A percentile compares a stretch with the other conserved stretches of the same genome.
Conservation (phyloP, 2,329 filamentous ascomycete species). For the Penicillium expansum region DNA sequence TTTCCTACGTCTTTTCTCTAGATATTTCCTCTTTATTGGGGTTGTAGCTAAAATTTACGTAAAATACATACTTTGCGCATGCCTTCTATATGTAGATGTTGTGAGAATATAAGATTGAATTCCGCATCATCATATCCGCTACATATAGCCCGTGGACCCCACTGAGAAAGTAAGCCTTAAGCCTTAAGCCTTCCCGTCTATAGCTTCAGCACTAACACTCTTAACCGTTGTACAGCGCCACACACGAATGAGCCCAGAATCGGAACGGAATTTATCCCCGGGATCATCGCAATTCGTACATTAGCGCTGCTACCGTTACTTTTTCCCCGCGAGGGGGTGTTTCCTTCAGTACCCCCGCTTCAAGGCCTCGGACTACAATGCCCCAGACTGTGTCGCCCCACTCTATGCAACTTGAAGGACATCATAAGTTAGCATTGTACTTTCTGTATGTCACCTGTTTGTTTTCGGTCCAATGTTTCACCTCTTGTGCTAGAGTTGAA, state of each 20-base stretch:
- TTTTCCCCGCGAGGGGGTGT: constrained; percentile 6
- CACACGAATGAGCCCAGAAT: neutral
- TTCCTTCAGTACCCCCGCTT: no score
- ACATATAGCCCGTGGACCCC: no score
- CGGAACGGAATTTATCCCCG: neutral
- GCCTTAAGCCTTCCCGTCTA: neutral
- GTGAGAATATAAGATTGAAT: no score
- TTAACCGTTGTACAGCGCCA: no score
- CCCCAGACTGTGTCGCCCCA: neutral
- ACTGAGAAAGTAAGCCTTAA: neutral
- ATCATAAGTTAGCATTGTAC: neutral
- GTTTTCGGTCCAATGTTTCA: neutral
- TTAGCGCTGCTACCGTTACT: constrained; percentile 22
- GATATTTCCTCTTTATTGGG: no score
- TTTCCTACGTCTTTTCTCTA: no score
- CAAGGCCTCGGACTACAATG: no score
- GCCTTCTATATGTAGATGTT: no score
- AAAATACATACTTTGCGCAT: no score
- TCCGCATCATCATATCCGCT: no score
- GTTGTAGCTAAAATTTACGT: no score
- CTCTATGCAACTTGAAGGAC: neutral
- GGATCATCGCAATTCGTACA: neutral
- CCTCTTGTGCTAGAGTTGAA: neutral
- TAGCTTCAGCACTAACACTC: neutral
- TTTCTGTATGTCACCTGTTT: neutral